Evolutionary conservation across 306 rosid species (phyloP), one percentile per base, ranked within the genome.

Genomic region (Vigna reflexopilosa): DNA sequence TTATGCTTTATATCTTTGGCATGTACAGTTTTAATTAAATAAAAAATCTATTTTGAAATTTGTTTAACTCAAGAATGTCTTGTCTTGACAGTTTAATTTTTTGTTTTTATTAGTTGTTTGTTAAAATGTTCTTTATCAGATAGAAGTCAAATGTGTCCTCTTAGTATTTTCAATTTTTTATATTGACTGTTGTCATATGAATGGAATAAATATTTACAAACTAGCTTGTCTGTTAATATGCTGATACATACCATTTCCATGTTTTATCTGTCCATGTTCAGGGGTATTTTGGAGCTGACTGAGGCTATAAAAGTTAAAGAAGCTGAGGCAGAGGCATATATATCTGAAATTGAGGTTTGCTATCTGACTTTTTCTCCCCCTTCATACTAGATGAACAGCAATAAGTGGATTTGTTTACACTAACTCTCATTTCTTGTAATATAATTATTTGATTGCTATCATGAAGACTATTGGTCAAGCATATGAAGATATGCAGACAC

Each of bases 401-500:
- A 52, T 32, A 64, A 48, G 13, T 45, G 50, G 49, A 42, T 9
- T 17, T 7, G 7, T 30, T 47, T 71, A 79, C 34, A 64, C 28
- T 51, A 9, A 14, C 58, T 32, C 45, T 20, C 47, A n/a, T 56
- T 64, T 80, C 13, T 50, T 59, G 34, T 71, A 38, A 26, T 45
- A 80, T 70, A 36, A 75, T 67, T 67, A 34, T 73, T 63, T 70
- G 70, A 70, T 75, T 66, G 14, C 56, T 73, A 68, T 83, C 83
- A 30, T 85, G 75, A 78, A 95, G 99, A 95, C 98, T 74, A 91
- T 95, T 81, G 94, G 99, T 80, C 98, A 95, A 87, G 99, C 99
- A 69, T 95, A 95, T 69, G 99, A 95, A 86, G 99, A 95, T 87
- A 95, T 95, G 99, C 99, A 93, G 90, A 93, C 91, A 16, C 99